Evolutionary conservation across 2,329 filamentous ascomycete species (phyloP), one percentile per base, ranked within the genome.

Genomic region (Aspergillus sp.): DNA sequence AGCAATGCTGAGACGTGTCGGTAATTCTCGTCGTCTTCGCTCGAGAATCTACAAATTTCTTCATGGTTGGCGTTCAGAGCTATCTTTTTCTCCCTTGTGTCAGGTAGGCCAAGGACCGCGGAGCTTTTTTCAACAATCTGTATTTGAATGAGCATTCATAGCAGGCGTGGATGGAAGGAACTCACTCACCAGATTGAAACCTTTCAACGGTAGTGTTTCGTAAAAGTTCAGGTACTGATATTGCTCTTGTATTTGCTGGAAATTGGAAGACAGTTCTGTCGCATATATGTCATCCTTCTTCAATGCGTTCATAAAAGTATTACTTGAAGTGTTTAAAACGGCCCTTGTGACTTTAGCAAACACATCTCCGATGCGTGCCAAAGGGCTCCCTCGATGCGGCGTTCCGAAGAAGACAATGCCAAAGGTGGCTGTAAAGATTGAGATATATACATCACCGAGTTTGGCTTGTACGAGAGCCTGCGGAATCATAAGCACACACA

Each of bases 321-420:
- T 60, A 39, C 15, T 49, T 25, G 48, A 48, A 37, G 44, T 54
- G 19, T 53, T 46, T 17, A 54, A 43, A 27, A 55, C 37, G 6
- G 48, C 45, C 33, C 51, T 53, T 23, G 53, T 50, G 13, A 56
- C 49, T 35, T 53, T 55, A 15, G 54, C 53, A 27, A 52, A 44
- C n/a, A 59, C 45, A 30, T 51, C 53, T 13, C 58, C 51, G 4
- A 53, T 32, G 7, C 48, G 45, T 9, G 51, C 58, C 23, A 53
- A 38, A 30, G 56, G 45, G 20, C 53, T 52, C 7, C 59, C 58
- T 43, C 50, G 53, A 46, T 62, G 59, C 23, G 59, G 59, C 1
- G 59, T 62, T 7, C 58, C 57, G 10, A 62, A 59, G 44, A 61
- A 62, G 7, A 47, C 51, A 20, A 61, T 46, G 12, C 57, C 54